phyloP scores from a whole-genome alignment of 225 moss, liverwort and hornwort species.

The Polytrichum commune region DNA sequence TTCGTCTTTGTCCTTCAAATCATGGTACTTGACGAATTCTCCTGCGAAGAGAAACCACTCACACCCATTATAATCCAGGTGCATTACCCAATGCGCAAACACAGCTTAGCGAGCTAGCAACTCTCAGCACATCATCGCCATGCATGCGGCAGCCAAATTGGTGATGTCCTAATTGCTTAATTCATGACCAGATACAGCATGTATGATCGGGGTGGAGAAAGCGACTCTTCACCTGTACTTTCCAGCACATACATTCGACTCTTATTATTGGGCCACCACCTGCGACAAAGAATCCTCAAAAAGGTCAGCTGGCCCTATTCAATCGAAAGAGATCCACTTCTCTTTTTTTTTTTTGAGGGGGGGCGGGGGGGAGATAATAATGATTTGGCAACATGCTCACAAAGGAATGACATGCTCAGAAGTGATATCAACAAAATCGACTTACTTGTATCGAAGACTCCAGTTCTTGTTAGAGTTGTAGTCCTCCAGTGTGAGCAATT shows the following conservation, averaged over 20 bases:
- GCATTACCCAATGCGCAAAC: not conserved
- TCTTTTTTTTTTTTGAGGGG: too few relatives aligned
- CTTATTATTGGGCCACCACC: constrained; percentile 96
- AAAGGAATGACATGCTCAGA: too few relatives aligned
- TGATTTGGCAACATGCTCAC: too few relatives aligned
- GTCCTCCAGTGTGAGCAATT: constrained; percentile 68
- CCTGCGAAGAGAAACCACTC: constrained; percentile 28
- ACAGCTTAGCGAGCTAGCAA: not conserved
- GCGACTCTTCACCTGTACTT: constrained; percentile 56
- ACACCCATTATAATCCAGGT: not conserved
- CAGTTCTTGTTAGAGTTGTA: constrained; percentile 77
- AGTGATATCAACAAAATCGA: not conserved
- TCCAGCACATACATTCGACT: constrained; percentile 94
- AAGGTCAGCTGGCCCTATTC: too few relatives aligned
- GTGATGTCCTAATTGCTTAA: not conserved
- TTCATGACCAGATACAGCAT: not conserved
- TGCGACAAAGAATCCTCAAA: constrained; percentile 8
- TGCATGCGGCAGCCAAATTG: not conserved
- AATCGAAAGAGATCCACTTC: too few relatives aligned
- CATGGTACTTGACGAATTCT: constrained; percentile 73
- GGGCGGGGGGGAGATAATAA: too few relatives aligned
- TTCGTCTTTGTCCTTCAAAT: constrained; percentile 73
- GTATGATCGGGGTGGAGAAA: not conserved
- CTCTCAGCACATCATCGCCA: not conserved
- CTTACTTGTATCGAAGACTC: constrained; percentile 71